Conservation (phyloP, 108 stramenopile genomes). For the Discostella pseudostelligera region DNA sequence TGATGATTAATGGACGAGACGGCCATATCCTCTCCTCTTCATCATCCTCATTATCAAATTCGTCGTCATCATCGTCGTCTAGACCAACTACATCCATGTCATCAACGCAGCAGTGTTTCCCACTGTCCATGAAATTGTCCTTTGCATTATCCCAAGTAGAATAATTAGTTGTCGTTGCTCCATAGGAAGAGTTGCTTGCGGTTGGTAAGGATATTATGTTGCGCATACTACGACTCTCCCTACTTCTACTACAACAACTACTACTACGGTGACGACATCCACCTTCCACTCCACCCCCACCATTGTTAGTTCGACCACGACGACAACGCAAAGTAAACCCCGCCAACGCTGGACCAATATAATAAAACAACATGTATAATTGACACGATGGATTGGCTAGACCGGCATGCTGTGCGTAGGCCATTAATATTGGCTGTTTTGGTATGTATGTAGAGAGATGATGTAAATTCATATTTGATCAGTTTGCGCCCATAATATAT, state of each 20-base stretch:
- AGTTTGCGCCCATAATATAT: no score
- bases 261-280: neutral
- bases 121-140: neutral
- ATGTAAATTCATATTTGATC: no score
- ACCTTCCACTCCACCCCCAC: neutral
- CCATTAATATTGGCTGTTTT: slow-evolving; percentile 65
- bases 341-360: slow-evolving; percentile 59
- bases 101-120: neutral
- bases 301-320: neutral
- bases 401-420: slow-evolving; percentile 58
- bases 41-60: slow-evolving; percentile 2
- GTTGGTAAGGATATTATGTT: no score
- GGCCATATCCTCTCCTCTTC: slow-evolving; percentile 36
- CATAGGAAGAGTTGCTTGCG: neutral
- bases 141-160: neutral
- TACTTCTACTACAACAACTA: neutral
- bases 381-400: slow-evolving; percentile 62
- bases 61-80: neutral
- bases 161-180: neutral
- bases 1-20: slow-evolving; percentile 10
- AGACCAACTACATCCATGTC: neutral
- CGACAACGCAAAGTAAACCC: slow-evolving; percentile 35
- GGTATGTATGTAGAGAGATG: no score
- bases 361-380: slow-evolving; percentile 81
- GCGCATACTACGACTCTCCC: neutral